A percentile compares a stretch with the other conserved stretches of the same genome.
Conservation (phyloP, 148 eudicot species). For the Silene uniflora region DNA sequence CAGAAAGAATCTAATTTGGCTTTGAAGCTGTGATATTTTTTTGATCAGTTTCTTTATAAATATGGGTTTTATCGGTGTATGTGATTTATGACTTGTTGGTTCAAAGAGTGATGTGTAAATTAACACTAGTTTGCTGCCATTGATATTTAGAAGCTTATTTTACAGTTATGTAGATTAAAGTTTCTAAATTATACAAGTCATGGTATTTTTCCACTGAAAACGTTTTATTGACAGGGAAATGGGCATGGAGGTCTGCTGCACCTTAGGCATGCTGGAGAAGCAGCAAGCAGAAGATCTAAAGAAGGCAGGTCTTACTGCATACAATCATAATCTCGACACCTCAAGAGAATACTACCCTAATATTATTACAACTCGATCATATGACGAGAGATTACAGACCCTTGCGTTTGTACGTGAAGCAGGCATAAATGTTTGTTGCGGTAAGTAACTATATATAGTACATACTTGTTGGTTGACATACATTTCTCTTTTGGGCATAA, state of each 20-base stretch:
- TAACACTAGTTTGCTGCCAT: background rate
- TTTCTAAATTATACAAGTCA: background rate
- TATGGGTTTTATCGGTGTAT: background rate
- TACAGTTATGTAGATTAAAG: background rate
- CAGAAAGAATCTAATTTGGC: no score
- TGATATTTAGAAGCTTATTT: background rate
- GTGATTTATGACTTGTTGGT: background rate
- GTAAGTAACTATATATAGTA: conserved; percentile 34
- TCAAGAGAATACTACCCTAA: conserved; percentile 96
- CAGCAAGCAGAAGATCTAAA: conserved; percentile 91
- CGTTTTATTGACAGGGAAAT: conserved; percentile 55
- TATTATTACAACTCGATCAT: conserved; percentile 84
- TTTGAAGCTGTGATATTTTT: background rate
- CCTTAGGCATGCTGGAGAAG: conserved; percentile 97
- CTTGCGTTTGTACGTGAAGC: conserved; percentile 91
- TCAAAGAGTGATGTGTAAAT: background rate
- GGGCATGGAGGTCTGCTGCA: conserved; percentile 99
- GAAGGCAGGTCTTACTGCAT: conserved; percentile 95
- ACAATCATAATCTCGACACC: conserved; percentile 97
- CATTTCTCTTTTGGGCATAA: background rate
- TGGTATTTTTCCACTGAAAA: background rate
- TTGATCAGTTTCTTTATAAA: background rate
- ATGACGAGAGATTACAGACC: conserved; percentile 91
- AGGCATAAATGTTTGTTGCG: conserved; percentile 94
- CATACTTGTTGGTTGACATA: background rate